Evolutionary conservation across 2,329 filamentous ascomycete species (phyloP), one percentile per base, ranked within the genome.

Genomic region (Botrytis paeoniae): DNA sequence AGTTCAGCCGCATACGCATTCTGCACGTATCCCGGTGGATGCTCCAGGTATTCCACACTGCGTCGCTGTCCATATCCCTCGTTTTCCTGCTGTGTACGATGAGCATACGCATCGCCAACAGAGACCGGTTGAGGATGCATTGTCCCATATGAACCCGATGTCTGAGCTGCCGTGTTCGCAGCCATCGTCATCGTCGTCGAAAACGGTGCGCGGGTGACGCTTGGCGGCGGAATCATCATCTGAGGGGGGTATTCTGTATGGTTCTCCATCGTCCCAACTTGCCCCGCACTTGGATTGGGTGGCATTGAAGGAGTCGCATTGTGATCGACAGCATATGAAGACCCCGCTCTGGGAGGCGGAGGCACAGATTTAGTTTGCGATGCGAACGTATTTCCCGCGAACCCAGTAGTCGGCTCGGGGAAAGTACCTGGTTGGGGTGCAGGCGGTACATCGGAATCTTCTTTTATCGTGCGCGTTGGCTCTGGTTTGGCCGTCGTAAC

Each of bases 371-470:
- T 57, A 16, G 37, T 37, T 57, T 41, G 25, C 25, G 16, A 64
- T 12, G 41, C 18, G 43, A 8, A 14, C 3, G 25, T 54, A 57
- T 41, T 39, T 68, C 80, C 76, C 73, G 73, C 79, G 72, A 74
- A 69, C 70, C 70, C 70, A 72, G 70, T 79, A 37, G 83, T 77
- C 66, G 86, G 81, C 62, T 82, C 79, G 57, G 89, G 88, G 61
- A 85, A 82, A 57, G 88, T 86, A 71, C 88, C 88, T 54, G 89
- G 88, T 76, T 90, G 88, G 43, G 89, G 88, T 75, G 85, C 82
- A 72, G 88, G 85, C 65, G 88, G 88, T 25, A 81, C 82, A 62
- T 80, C 76, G 66, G 76, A 74, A 39, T 78, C 75, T 65, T 80
- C 74, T 62, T 80, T 79, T 74, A 79, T 81, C 14, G 85, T 86